Evolutionary conservation across 2,329 filamentous ascomycete species (phyloP).

Genomic region (Ophiostoma fasciatum): DNA sequence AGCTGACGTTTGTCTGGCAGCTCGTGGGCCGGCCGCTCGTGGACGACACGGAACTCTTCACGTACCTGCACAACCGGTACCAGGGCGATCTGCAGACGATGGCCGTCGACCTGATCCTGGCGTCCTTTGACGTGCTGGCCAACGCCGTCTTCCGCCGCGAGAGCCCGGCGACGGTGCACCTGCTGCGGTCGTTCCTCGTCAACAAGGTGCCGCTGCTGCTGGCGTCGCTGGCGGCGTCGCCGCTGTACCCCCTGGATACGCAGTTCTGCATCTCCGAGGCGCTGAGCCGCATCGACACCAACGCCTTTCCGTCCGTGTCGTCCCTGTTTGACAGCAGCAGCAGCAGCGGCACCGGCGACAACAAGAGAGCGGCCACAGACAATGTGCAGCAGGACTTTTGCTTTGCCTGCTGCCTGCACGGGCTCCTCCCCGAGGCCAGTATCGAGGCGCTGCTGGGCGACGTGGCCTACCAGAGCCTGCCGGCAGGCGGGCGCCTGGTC

Average conservation of each 20-base stretch:
- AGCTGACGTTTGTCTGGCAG: no score
- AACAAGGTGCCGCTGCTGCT: constrained; percentile 45
- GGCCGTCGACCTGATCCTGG: constrained; percentile 69
- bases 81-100: constrained; percentile 60
- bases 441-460: constrained; percentile 74
- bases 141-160: constrained; percentile 64
- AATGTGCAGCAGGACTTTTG: constrained; percentile 60
- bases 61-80: constrained; percentile 73
- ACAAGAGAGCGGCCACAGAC: constrained; percentile 43
- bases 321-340: constrained; percentile 45
- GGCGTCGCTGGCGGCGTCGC: constrained; percentile 35
- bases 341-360: constrained; percentile 39
- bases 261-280: constrained; percentile 59
- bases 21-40: constrained; percentile 69
- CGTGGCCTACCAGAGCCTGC: constrained; percentile 64
- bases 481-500: constrained; percentile 56
- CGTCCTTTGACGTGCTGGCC: constrained; percentile 78
- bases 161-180: constrained; percentile 43
- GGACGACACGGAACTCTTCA: constrained; percentile 65
- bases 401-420: constrained; percentile 78
- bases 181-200: constrained; percentile 76
- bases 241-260: constrained; percentile 56
- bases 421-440: constrained; percentile 62
- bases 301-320: constrained; percentile 49
- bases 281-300: constrained; percentile 67